A percentile compares a stretch with the other conserved stretches of the same genome.
phyloP scores from a whole-genome alignment of 1,284 basidiomycete species.

The Ceratobasidium sp. region DNA sequence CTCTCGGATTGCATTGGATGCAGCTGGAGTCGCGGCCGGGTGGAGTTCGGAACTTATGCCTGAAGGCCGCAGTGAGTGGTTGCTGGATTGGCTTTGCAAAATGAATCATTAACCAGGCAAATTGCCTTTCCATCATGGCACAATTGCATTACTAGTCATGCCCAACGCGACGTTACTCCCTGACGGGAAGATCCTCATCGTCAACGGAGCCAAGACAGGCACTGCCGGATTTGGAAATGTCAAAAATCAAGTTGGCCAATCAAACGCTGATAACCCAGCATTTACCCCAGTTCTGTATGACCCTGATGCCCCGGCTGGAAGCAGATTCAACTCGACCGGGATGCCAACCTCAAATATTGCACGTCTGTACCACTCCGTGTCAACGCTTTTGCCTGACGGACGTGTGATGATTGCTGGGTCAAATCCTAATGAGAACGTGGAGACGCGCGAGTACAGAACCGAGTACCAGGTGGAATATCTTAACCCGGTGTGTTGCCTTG shows the following conservation, averaged over 20 bases:
- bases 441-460: slow-evolving; percentile 48
- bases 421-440: slow-evolving; percentile 57
- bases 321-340: slow-evolving; percentile 56
- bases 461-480: slow-evolving; percentile 59
- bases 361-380: slow-evolving; percentile 56
- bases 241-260: slow-evolving; percentile 55
- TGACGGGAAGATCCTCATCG: slow-evolving; percentile 59
- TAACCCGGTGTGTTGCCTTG: slow-evolving; percentile 49
- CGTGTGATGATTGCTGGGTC: slow-evolving; percentile 57
- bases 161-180: slow-evolving; percentile 59
- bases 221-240: slow-evolving; percentile 59
- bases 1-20: slow-evolving; percentile 52
- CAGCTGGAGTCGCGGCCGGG: slow-evolving; percentile 50
- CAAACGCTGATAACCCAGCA: slow-evolving; percentile 57
- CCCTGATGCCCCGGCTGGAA: slow-evolving; percentile 56
- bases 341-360: slow-evolving; percentile 57
- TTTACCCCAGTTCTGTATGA: slow-evolving; percentile 61
- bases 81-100: too few species aligned
- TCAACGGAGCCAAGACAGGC: slow-evolving; percentile 57
- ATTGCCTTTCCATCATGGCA: too few species aligned
- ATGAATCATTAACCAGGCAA: too few species aligned
- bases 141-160: slow-evolving; percentile 57
- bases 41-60: too few species aligned
- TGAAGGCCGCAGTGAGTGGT: too few species aligned
- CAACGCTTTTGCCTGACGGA: slow-evolving; percentile 37